A percentile compares a stretch with the other conserved stretches of the same genome.
Evolutionary conservation across 345 rosid species (phyloP).

Genomic region (Viola odorata): DNA sequence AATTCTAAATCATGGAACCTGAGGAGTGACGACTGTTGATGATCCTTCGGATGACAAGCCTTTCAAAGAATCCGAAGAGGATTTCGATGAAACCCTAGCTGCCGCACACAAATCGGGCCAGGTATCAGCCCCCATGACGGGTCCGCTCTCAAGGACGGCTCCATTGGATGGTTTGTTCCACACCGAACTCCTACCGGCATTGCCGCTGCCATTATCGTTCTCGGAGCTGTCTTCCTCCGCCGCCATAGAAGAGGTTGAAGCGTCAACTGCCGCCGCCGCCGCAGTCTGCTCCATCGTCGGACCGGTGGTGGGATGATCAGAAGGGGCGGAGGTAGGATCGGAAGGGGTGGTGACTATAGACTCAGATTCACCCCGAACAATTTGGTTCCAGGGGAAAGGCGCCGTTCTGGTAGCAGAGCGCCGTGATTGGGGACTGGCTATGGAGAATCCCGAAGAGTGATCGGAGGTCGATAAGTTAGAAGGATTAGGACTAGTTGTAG

Average conservation of each 20-base stretch:
- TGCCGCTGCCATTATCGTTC: conserved; percentile 31
- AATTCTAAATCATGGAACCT: conserved; percentile 19
- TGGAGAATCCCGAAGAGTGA: background rate
- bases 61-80: conserved; percentile 36
- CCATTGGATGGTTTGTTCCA: conserved; percentile 75
- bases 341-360: background rate
- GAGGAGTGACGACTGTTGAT: conserved; percentile 26
- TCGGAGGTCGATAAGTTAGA: background rate
- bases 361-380: conserved; percentile 41
- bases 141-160: conserved; percentile 35
- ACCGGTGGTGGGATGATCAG: conserved; percentile 7
- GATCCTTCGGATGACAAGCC: conserved; percentile 41
- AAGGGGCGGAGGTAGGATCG: conserved; percentile 18
- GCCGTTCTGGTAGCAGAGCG: conserved; percentile 4
- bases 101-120: conserved; percentile 74
- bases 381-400: conserved; percentile 43
- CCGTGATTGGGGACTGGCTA: conserved; percentile 23
- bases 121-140: conserved; percentile 51
- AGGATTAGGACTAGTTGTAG: background rate
- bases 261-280: conserved; percentile 1
- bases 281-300: background rate
- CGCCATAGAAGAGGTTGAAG: conserved; percentile 22
- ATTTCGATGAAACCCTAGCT: conserved; percentile 41
- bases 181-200: conserved; percentile 58
- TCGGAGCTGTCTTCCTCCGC: conserved; percentile 38